Evolutionary conservation across 1,284 basidiomycete genomes (phyloP).

Genomic region (Pterula multifida): DNA sequence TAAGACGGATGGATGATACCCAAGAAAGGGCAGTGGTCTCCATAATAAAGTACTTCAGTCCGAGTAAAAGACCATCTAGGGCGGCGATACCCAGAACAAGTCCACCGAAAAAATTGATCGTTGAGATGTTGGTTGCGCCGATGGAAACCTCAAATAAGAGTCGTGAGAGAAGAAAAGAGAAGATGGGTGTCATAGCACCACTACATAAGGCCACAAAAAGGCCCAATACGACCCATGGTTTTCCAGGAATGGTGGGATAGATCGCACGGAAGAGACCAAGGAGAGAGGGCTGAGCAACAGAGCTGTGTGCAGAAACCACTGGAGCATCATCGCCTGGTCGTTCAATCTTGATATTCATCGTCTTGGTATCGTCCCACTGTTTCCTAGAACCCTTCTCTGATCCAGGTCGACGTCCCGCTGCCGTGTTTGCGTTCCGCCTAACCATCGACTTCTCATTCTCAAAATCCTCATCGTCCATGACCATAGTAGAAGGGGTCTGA

Average conservation of each 20-base stretch:
- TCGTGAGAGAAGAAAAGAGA: slow-evolving; percentile 80
- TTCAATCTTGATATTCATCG: slow-evolving; percentile 23
- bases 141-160: slow-evolving; percentile 72
- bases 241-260: slow-evolving; percentile 51
- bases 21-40: slow-evolving; percentile 68
- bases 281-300: slow-evolving; percentile 17
- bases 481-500: slow-evolving; percentile 12
- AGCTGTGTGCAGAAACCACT: slow-evolving; percentile 12
- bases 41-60: slow-evolving; percentile 68
- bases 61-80: slow-evolving; percentile 63
- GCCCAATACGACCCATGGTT: slow-evolving; percentile 6
- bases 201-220: slow-evolving; percentile 45
- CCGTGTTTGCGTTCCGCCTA: slow-evolving; percentile 22
- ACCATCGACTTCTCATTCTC: slow-evolving; percentile 30
- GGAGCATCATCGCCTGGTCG: slow-evolving; percentile 7
- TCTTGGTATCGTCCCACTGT: slow-evolving; percentile 18
- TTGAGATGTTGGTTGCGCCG: slow-evolving; percentile 46
- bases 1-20: slow-evolving; percentile 58
- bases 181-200: slow-evolving; percentile 82
- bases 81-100: slow-evolving; percentile 67
- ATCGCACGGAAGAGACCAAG: slow-evolving; percentile 45
- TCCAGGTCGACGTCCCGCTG: slow-evolving; percentile 17
- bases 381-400: slow-evolving; percentile 12
- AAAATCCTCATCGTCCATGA: slow-evolving; percentile 25
- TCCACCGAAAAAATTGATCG: slow-evolving; percentile 59